phyloP scores from a whole-genome alignment of 2,329 filamentous ascomycete genomes.

The Colletotrichum spinosum region DNA sequence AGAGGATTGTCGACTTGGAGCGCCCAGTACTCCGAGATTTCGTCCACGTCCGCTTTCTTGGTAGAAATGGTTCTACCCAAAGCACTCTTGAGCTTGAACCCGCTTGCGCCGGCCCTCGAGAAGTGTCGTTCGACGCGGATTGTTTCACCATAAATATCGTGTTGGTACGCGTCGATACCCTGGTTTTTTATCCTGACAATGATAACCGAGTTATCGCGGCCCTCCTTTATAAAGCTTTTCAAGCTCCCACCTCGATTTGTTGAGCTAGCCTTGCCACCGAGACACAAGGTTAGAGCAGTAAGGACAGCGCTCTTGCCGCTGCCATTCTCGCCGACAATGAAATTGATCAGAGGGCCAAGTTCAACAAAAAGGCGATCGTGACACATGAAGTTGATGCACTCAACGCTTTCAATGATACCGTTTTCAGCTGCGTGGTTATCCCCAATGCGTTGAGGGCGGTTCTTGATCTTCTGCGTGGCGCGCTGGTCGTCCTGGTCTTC shows the following conservation, averaged over 20 bases:
- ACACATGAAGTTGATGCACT: conserved; percentile 96
- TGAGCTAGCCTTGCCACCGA: conserved; percentile 93
- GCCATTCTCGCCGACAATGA: conserved; percentile 97
- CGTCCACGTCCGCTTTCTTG: conserved; percentile 88
- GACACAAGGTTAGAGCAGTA: conserved; percentile 90
- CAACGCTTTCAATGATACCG: conserved; percentile 89
- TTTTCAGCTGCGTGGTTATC: conserved; percentile 83
- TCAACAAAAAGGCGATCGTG: conserved; percentile 84
- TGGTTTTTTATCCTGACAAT: conserved; percentile 91
- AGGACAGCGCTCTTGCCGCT: conserved; percentile 97
- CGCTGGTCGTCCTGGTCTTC: conserved; percentile 70
- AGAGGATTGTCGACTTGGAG: conserved; percentile 97
- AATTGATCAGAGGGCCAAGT: conserved; percentile 96
- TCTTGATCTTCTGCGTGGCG: conserved; percentile 73
- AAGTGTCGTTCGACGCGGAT: conserved; percentile 96
- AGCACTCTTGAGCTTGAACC: conserved; percentile 87
- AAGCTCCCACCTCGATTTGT: conserved; percentile 93
- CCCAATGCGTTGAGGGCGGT: conserved; percentile 60
- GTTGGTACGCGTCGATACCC: conserved; percentile 85
- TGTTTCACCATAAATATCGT: conserved; percentile 82
- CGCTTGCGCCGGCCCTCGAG: conserved; percentile 76
- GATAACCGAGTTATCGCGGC: conserved; percentile 79
- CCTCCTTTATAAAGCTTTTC: conserved; percentile 92
- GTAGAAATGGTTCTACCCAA: conserved; percentile 79
- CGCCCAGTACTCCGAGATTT: conserved; percentile 92